Evolutionary conservation across 2,329 filamentous ascomycete species (phyloP).

Genomic region (Neurospora crassa): DNA sequence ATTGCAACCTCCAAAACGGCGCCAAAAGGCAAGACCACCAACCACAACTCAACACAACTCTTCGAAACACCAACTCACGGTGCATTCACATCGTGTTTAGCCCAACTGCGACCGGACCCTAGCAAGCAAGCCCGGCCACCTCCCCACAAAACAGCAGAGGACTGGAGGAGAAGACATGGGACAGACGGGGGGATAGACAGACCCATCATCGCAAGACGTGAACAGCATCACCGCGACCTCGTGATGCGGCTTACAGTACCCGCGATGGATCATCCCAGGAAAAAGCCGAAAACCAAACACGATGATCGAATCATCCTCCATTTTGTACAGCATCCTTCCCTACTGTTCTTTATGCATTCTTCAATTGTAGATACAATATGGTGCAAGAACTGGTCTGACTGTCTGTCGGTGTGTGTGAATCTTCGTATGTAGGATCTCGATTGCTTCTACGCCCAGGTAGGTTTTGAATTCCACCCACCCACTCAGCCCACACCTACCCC

Average conservation of each 20-base stretch:
- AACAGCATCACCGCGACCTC: neutral
- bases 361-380: neutral
- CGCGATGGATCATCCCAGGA: neutral
- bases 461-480: neutral
- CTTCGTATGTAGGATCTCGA: slow-evolving; percentile 55
- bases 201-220: neutral
- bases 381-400: slow-evolving; percentile 5
- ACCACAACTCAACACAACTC: neutral
- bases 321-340: slow-evolving; percentile 46
- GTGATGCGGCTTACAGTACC: neutral
- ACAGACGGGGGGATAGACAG: neutral
- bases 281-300: neutral
- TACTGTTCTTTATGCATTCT: slow-evolving; percentile 1
- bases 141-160: neutral
- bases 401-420: neutral
- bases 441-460: slow-evolving; percentile 82
- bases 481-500: neutral
- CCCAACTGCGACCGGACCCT: neutral
- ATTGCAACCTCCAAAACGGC: neutral
- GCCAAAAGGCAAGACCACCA: neutral
- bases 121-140: neutral
- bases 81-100: neutral
- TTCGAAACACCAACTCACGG: neutral
- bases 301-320: slow-evolving; percentile 67
- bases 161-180: neutral